Evolutionary conservation across 805 yeast genomes (phyloP).

Genomic region (Wickerhamiella lipophila): DNA sequence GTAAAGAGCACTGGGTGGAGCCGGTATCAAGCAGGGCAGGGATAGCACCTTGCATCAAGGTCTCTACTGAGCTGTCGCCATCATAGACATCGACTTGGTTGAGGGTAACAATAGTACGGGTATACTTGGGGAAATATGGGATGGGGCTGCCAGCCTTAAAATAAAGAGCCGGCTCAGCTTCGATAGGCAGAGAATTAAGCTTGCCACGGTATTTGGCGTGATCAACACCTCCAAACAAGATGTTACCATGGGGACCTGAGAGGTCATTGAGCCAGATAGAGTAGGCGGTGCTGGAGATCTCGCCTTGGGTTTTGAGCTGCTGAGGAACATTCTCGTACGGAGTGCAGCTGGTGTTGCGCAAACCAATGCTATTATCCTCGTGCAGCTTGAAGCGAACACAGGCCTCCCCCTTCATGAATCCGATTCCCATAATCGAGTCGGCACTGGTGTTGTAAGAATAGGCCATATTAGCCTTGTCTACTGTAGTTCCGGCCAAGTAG

Average conservation of each 20-base stretch:
- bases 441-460: constrained; percentile 55
- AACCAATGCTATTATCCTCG: constrained; percentile 8
- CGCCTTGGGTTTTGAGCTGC: constrained; percentile 30
- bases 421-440: constrained; percentile 31
- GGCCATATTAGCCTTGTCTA: constrained; percentile 50
- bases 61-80: constrained; percentile 1
- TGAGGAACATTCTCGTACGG: constrained; percentile 27
- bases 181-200: constrained; percentile 17
- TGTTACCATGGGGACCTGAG: constrained; percentile 27
- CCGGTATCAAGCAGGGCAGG: constrained; percentile 37
- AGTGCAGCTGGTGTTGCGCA: constrained; percentile 9
- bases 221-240: constrained; percentile 38
- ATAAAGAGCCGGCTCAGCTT: constrained; percentile 7
- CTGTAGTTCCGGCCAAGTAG: constrained; percentile 36
- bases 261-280: constrained; percentile 34
- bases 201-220: constrained; percentile 33
- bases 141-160: constrained; percentile 8
- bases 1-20: constrained; percentile 34
- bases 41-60: constrained; percentile 8
- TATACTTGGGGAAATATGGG: constrained; percentile 6
- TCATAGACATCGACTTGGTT: constrained; percentile 6
- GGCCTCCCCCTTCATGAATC: constrained; percentile 24
- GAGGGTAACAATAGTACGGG: constrained; percentile 8
- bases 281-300: constrained; percentile 33
- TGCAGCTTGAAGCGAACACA: constrained; percentile 13